Evolutionary conservation across 192 early-diverging fungal genomes (phyloP), one percentile per base, ranked within the genome.

Genomic region (Geranomyces variabilis): DNA sequence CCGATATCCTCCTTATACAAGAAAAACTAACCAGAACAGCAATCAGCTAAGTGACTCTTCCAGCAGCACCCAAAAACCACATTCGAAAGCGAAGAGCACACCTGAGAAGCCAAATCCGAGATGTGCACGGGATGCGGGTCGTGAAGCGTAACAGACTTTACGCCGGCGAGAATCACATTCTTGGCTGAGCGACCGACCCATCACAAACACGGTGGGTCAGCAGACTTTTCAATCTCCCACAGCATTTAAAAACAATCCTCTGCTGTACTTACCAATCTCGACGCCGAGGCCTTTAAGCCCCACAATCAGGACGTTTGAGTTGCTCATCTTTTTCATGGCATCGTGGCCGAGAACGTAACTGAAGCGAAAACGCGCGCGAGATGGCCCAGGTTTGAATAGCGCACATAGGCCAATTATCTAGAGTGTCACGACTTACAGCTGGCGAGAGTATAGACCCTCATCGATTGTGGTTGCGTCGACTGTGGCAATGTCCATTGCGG

Each of bases 241-340:
- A n/a, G n/a, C n/a, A n/a, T n/a, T n/a, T n/a, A n/a, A n/a, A n/a
- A n/a, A n/a, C n/a, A n/a, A n/a, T n/a, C n/a, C n/a, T n/a, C n/a
- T n/a, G n/a, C n/a, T n/a, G n/a, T n/a, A n/a, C n/a, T n/a, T 84
- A 95, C 94, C 97, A 63, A 98, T 95, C 84, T 99, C 97, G 41
- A 95, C 91, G 59, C 97, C 97, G 67, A 99, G 90, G 60, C 96
- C 97, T 77, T 94, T 93, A 26, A 97, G 79, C 7, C 97, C 97
- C 61, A 99, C 86, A 59, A 99, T 91, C 57, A 99, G 88, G 44
- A 99, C 94, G 82, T 99, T 95, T 48, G 96, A 94, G 62, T 80
- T 80, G 77, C 92, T 88, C 97, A 99, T 98, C 84, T 96, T 95
- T 75, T 93, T 89, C 97, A 99, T 99, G 67, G 97, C 66, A 92